Evolutionary conservation across 345 rosid species (phyloP).

Genomic region (Eucalyptus coolabah): DNA sequence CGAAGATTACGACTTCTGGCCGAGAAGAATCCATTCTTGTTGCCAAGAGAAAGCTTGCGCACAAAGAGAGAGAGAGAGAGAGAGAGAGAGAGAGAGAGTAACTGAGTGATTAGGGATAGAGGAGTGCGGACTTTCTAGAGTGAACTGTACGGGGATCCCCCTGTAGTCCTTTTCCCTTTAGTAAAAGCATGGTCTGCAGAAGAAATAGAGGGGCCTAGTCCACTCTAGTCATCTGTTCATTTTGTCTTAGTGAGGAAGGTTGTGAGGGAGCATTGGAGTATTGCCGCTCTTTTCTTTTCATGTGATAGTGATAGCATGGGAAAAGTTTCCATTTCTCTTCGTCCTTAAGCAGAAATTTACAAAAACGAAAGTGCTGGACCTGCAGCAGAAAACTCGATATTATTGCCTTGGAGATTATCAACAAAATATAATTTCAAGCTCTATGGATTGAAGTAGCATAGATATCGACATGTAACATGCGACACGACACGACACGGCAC

Average conservation of each 20-base stretch:
- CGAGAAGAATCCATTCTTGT: neutral
- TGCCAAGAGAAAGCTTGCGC: neutral
- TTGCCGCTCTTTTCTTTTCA: neutral
- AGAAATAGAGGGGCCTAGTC: neutral
- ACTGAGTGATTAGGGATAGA: neutral
- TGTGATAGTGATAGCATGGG: neutral
- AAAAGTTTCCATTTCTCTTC: neutral
- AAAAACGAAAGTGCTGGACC: neutral
- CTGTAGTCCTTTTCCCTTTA: neutral
- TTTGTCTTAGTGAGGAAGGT: neutral
- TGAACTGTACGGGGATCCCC: neutral
- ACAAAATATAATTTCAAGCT: neutral
- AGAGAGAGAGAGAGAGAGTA: neutral
- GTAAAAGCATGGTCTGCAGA: neutral
- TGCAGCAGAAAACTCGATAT: neutral
- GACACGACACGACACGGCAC: fast-evolving
- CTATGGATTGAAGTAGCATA: neutral
- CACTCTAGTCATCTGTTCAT: neutral
- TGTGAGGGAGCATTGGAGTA: neutral
- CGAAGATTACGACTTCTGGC: neutral
- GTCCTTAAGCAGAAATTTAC: neutral
- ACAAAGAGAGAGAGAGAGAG: neutral
- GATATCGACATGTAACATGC: too few species aligned
- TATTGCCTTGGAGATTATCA: neutral
- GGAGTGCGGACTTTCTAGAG: neutral